Base-by-base conservation (phyloP, 176 grass and related monocot species). In the Phoenix dactylifera region DNA sequence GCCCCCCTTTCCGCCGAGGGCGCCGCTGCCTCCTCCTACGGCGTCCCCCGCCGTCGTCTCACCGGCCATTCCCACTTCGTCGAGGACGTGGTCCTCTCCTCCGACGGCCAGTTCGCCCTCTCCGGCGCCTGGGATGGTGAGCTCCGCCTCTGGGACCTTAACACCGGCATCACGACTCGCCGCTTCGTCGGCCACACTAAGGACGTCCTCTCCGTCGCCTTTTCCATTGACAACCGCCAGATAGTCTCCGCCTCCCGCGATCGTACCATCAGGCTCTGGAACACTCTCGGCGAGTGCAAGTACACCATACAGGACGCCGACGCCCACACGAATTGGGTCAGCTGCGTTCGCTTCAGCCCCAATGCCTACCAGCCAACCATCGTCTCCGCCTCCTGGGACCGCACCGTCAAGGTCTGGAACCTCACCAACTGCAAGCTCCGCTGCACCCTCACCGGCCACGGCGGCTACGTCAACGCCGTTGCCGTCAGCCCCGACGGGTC, bases 221-320 rank as follows among this genome's bases (percentile, higher is more conserved):
- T 96, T 71, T 96, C 91, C 69, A 60, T 78, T 4, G 91, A 96
- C 75, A 96, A 96, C 72, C 77, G 91, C 20, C 86, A 96, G 83
- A 96, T 96, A 58, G 83, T 96, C 6, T 96, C 91, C 4, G 91
- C 86, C 5, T 82, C 91, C 22, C 86, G 86, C 25, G 91, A 96
- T 35, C 75, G 78, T 22, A 90, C 83, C 52, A 96, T 96, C 61
- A 96, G 87, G 77, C 78, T 96, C 2, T 96, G 91, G 91, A 96
- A 90, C 78, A 96, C 91, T 1, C 86, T 96, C 24, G 86, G 86
- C 18, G 91, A 96, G 72, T 96, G 91, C 86, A 96, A 96, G 75
- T 96, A 96, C 80, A 96, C 91, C 12, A 96, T 96, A 24, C 78
- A 86, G n/a, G 91, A 63, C 7, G 63, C 74, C 10, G 91, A 96